Conservation (phyloP, 192 early-diverging fungal genomes). For the Coemansia furcata region DNA sequence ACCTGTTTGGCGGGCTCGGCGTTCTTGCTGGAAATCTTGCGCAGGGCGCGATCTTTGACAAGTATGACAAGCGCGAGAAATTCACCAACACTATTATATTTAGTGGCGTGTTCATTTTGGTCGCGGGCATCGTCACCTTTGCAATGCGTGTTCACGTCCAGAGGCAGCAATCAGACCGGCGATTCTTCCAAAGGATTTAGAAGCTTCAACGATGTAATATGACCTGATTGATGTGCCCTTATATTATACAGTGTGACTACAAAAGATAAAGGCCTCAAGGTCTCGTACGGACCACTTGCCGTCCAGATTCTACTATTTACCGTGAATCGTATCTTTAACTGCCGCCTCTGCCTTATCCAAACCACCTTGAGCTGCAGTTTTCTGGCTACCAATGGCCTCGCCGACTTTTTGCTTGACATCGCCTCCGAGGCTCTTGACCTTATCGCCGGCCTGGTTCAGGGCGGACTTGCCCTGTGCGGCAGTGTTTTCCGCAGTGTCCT, state of each 20-base stretch:
- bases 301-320: not conserved
- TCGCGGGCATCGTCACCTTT: conserved; percentile 21
- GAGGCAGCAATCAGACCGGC: not conserved
- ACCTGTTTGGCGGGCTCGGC: conserved; percentile 41
- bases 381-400: not conserved
- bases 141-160: conserved; percentile 21
- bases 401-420: not conserved
- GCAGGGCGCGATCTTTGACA: conserved; percentile 47
- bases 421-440: conserved; percentile 4
- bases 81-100: conserved; percentile 49
- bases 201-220: not conserved
- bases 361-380: conserved; percentile 13
- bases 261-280: no score
- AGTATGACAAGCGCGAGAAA: conserved; percentile 31
- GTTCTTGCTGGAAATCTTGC: conserved; percentile 35
- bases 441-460: not conserved
- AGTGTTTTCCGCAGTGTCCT: conserved; percentile 3
- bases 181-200: conserved; percentile 24
- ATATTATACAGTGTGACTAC: no score
- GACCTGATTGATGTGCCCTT: not conserved
- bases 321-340: not conserved
- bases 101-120: conserved; percentile 40
- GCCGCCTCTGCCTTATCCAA: conserved; percentile 10
- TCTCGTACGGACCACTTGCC: not conserved
- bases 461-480: not conserved